phyloP scores from a whole-genome alignment of 352 stramenopile species.

The Phytopythium helicoides region DNA sequence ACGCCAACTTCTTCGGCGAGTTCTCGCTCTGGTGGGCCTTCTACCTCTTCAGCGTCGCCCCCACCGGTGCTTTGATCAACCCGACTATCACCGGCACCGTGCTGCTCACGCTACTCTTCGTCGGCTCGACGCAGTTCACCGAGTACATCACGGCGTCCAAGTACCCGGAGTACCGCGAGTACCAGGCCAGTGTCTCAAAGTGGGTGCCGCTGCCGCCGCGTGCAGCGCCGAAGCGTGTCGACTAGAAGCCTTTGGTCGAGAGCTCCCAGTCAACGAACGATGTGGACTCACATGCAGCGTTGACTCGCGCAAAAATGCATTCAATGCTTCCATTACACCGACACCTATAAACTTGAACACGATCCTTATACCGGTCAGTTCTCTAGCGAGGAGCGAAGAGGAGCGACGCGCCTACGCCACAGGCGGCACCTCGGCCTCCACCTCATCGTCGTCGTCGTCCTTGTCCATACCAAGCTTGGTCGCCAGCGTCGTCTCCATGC shows the following conservation, averaged over 20 bases:
- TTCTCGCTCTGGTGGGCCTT: constrained; percentile 90
- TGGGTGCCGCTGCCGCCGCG: constrained; percentile 33
- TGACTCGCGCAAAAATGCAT: too few relatives aligned
- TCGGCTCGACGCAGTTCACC: constrained; percentile 87
- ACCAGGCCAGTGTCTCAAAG: constrained; percentile 74
- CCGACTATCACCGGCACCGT: constrained; percentile 76
- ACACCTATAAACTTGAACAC: too few relatives aligned
- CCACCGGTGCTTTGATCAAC: constrained; percentile 53
- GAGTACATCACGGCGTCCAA: constrained; percentile 88
- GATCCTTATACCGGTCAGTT: too few relatives aligned
- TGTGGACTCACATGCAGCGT: too few relatives aligned
- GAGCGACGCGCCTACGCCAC: neutral
- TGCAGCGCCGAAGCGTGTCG: neutral
- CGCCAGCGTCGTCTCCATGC: constrained; percentile 49
- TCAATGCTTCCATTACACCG: too few relatives aligned
- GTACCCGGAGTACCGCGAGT: constrained; percentile 88
- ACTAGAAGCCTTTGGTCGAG: too few relatives aligned
- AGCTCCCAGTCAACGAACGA: too few relatives aligned
- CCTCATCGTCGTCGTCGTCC: neutral
- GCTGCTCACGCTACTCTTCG: constrained; percentile 87
- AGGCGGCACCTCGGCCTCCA: constrained; percentile 4
- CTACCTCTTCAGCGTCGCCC: constrained; percentile 87
- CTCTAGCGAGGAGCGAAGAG: too few relatives aligned
- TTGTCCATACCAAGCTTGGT: constrained; percentile 24
- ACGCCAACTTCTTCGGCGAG: constrained; percentile 94